Evolutionary conservation across 192 early-diverging fungal genomes (phyloP), one percentile per base, ranked within the genome.

Genomic region (Linnemannia elongata): DNA sequence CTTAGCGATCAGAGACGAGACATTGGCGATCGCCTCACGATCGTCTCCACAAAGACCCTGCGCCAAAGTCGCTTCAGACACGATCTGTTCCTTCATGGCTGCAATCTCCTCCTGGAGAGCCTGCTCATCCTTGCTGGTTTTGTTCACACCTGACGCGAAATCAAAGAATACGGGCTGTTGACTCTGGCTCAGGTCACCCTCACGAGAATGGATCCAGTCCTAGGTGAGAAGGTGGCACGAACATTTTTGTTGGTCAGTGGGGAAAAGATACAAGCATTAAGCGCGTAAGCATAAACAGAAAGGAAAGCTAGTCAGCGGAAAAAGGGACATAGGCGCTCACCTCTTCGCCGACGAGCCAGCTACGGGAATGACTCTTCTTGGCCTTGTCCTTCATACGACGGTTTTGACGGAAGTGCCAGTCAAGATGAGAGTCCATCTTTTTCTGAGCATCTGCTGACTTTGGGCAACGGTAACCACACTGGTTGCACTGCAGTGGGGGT

Each of bases 331-430:
- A 73, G 13, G 70, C 18, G 6, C 60, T 89, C 47, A 88, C 93
- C 47, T 93, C 90, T 75, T 95, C 95, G 36, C 75, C 88, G 0
- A 97, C 88, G 89, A 96, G 97, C 97, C 97, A 99, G 49, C 95
- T 96, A 49, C 97, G 93, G 42, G 94, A 94, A 60, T 96, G 87
- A n/a, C 95, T 94, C 55, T 95, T 93, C 78, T 95, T 96, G n/a
- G 90, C 94, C 77, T 94, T 93, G 74, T 98, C 96, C 87, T 95
- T 95, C 77, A 95, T 86, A 44, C 97, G 93, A 69, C 95, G 90
- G 87, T 99, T 99, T 88, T 97, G 96, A 44, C 98, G 91, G 88
- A 98, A 99, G 89, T 99, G 98, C 93, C 96, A 98, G 80, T 99
- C 97, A 44, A 99, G 75, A 88, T 99, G 98, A 55, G 92, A 89